These are phyloP conservation scores for Termitomyces sp. DNA, from an alignment of 768 basidiomycete genomes.

Conservation along the genomic window DNA sequence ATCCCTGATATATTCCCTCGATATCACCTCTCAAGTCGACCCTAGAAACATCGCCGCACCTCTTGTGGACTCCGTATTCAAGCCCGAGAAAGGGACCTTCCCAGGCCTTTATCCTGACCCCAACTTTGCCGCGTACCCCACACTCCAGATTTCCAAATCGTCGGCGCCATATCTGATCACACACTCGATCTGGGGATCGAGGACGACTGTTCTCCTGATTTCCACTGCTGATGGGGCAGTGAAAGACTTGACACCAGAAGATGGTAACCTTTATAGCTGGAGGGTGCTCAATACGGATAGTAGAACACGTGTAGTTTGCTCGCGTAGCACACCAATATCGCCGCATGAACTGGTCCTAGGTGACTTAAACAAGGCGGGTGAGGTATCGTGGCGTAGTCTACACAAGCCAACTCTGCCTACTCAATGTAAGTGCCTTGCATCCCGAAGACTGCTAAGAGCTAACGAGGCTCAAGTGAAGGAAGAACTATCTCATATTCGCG, in stretches of 20 bases:
- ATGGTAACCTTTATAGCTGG: conserved; percentile 42
- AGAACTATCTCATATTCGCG: conserved; percentile 33
- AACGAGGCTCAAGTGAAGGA: conserved; percentile 30
- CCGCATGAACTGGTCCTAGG: conserved; percentile 49
- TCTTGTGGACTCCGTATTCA: conserved; percentile 37
- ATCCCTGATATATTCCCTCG: conserved; percentile 38
- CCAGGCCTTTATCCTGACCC: conserved; percentile 58
- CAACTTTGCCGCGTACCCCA: conserved; percentile 37
- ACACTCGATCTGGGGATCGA: conserved; percentile 49
- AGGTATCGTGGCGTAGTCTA: conserved; percentile 32
- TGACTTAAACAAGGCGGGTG: conserved; percentile 19
- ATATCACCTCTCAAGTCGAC: conserved; percentile 22
- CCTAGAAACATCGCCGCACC: conserved; percentile 11
- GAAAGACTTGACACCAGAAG: conserved; percentile 35
- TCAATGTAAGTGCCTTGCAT: conserved; percentile 28
- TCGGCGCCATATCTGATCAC: conserved; percentile 29
- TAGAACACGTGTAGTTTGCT: conserved; percentile 34
- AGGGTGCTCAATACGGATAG: conserved; percentile 46
- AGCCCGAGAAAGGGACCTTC: conserved; percentile 35
- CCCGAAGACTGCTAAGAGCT: background rate
- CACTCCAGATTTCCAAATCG: conserved; percentile 20
- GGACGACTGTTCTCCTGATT: conserved; percentile 43
- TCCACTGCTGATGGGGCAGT: conserved; percentile 34
- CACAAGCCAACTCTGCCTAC: conserved; percentile 34
- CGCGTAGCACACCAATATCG: conserved; percentile 39